Evolutionary conservation across 345 rosid genomes (phyloP).

Genomic region (Anacardium occidentale): DNA sequence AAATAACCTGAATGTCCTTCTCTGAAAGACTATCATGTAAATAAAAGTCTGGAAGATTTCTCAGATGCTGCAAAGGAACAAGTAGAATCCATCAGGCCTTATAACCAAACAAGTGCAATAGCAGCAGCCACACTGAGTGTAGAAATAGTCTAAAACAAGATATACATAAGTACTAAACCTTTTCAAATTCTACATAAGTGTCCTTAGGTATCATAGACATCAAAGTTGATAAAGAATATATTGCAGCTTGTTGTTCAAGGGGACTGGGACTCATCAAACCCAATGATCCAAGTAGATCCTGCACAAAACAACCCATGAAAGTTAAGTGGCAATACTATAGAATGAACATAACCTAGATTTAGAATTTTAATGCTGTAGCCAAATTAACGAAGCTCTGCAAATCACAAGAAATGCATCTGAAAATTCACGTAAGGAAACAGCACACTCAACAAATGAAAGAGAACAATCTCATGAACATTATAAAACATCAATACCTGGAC

Average conservation of each 20-base stretch:
- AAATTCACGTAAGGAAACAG: not conserved
- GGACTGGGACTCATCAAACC: conserved; percentile 73
- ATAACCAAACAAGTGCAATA: conserved; percentile 15
- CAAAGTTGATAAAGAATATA: conserved; percentile 66
- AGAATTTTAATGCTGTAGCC: not conserved
- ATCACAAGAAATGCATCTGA: not conserved
- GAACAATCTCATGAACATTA: not conserved
- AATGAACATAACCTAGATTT: not conserved
- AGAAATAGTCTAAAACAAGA: not conserved
- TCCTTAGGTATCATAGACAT: conserved; percentile 76
- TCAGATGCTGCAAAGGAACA: conserved; percentile 50
- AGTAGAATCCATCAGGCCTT: conserved; percentile 19
- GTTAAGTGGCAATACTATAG: not conserved
- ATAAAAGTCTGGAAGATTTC: conserved; percentile 61
- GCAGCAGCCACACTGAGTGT: not conserved
- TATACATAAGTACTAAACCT: conserved; percentile 42
- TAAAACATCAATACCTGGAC: not conserved
- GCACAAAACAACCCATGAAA: conserved; percentile 18
- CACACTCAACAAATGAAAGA: not conserved
- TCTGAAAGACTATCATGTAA: conserved; percentile 79
- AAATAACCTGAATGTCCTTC: conserved; percentile 68
- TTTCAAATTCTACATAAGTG: conserved; percentile 65
- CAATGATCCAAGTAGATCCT: conserved; percentile 73
- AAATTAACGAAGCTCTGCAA: not conserved
- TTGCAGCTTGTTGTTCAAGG: conserved; percentile 70